Percentiles rank a stretch among this genome's conserved stretches.
These are phyloP conservation scores for Otatea glauca DNA, from an alignment of 176 grass and related monocot species.

Conservation along the genomic window DNA sequence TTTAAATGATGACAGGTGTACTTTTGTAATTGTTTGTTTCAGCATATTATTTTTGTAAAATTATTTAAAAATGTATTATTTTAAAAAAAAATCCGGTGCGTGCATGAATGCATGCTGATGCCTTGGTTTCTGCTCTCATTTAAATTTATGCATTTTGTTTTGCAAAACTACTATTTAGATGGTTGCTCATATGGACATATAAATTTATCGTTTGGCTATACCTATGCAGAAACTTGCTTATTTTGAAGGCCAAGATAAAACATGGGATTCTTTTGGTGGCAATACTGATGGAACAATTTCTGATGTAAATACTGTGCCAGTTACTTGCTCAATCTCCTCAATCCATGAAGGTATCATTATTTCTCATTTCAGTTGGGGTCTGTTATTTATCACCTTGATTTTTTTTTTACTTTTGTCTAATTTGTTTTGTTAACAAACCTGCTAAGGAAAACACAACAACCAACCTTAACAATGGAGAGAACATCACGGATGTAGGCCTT, in stretches of 20 bases:
- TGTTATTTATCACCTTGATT: not conserved
- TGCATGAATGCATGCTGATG: too few relatives aligned
- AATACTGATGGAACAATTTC: conserved; percentile 33
- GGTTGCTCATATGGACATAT: not conserved
- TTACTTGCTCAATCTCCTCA: conserved; percentile 35
- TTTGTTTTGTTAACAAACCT: conserved; percentile 22
- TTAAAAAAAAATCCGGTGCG: too few relatives aligned
- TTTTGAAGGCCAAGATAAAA: conserved; percentile 29
- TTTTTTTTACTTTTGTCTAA: conserved; percentile 10
- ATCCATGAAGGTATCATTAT: conserved; percentile 44
- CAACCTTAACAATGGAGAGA: conserved; percentile 44
- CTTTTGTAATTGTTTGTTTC: too few relatives aligned
- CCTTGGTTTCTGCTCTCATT: too few relatives aligned
- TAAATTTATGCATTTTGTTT: conserved; percentile 10
- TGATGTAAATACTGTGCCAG: conserved; percentile 35
- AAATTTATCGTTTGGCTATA: conserved; percentile 9
- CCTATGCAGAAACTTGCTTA: conserved; percentile 48
- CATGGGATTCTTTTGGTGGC: not conserved
- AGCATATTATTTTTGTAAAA: too few relatives aligned
- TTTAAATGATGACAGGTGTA: too few relatives aligned
- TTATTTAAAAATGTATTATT: too few relatives aligned
- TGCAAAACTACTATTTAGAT: conserved; percentile 33
- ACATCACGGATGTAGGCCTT: conserved; percentile 40
- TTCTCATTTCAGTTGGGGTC: conserved; percentile 13
- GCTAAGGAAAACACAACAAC: conserved; percentile 32